phyloP scores from a whole-genome alignment of 352 stramenopile species.

The Globisporangium mamillatum region DNA sequence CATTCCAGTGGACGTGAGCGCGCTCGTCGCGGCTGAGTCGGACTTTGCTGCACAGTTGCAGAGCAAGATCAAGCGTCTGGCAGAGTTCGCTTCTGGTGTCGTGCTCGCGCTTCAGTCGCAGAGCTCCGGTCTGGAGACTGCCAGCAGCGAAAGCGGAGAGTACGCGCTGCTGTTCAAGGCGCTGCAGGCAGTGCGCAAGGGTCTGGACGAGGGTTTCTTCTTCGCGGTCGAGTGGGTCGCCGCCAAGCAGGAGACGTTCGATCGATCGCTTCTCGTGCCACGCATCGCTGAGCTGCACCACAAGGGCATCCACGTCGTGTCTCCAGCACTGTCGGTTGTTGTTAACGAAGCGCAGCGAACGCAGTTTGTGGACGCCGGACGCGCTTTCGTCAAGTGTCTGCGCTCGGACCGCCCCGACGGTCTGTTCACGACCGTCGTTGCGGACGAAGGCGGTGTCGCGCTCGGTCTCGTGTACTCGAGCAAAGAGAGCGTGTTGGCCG shows the following conservation, averaged over 20 bases:
- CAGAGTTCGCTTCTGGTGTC: constrained; percentile 35
- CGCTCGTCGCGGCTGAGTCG: constrained; percentile 17
- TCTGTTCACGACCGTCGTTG: constrained; percentile 94
- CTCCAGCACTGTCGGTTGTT: constrained; percentile 23
- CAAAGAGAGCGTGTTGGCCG: constrained; percentile 87
- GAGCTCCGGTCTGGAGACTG: constrained; percentile 17
- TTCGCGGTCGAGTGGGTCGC: constrained; percentile 50
- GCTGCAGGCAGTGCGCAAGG: constrained; percentile 37
- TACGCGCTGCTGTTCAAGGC: constrained; percentile 24
- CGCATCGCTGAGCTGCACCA: constrained; percentile 60
- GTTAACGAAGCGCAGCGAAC: constrained; percentile 20
- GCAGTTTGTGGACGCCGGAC: constrained; percentile 33
- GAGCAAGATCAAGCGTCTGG: constrained; percentile 40
- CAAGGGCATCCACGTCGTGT: constrained; percentile 60
- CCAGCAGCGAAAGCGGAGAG: constrained; percentile 18
- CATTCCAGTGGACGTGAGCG: constrained; percentile 37
- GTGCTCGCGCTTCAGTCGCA: constrained; percentile 37
- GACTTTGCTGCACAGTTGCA: constrained; percentile 16
- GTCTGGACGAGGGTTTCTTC: constrained; percentile 44
- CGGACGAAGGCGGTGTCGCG: constrained; percentile 84
- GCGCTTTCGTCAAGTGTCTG: constrained; percentile 74
- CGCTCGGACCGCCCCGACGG: constrained; percentile 89
- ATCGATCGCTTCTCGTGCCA: constrained; percentile 26
- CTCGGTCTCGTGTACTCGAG: constrained; percentile 95
- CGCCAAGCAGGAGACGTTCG: constrained; percentile 20